A percentile compares a stretch with the other conserved stretches of the same genome.
Evolutionary conservation across 2,329 filamentous ascomycete genomes (phyloP).

Genomic region (Gyromitra esculenta): DNA sequence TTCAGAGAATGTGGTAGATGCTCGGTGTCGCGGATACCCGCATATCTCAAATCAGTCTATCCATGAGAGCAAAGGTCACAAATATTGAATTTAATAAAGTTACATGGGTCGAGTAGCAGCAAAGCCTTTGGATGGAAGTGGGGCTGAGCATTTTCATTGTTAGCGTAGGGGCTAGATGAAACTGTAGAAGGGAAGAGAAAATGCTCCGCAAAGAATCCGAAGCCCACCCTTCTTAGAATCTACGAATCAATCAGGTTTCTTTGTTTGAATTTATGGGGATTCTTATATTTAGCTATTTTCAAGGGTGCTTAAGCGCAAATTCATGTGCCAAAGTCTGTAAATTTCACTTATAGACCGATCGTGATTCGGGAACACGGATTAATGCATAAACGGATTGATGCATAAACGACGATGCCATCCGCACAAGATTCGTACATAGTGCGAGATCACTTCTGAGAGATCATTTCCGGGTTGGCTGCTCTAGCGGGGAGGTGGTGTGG

Average conservation of each 20-base stretch:
- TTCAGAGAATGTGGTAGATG: conserved; percentile 7
- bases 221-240: neutral
- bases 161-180: conserved; percentile 6
- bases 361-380: conserved; percentile 21
- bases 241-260: neutral
- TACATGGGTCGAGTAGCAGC: neutral
- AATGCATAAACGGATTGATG: conserved; percentile 16
- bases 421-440: conserved; percentile 1
- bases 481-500: neutral
- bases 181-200: neutral
- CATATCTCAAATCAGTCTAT: conserved; percentile 7
- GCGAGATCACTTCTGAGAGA: neutral
- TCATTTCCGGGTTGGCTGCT: neutral
- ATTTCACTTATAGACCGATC: neutral
- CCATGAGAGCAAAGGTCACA: conserved; percentile 17
- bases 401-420: conserved; percentile 14
- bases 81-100: conserved; percentile 10
- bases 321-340: neutral
- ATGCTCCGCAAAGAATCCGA: neutral
- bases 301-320: neutral
- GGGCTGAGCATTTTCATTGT: conserved; percentile 2
- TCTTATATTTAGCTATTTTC: neutral
- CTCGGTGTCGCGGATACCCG: conserved; percentile 18
- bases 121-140: conserved; percentile 20
- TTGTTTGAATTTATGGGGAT: conserved; percentile 9